Conservation (phyloP, 495 filamentous ascomycete genomes). For the Neurospora africana region DNA sequence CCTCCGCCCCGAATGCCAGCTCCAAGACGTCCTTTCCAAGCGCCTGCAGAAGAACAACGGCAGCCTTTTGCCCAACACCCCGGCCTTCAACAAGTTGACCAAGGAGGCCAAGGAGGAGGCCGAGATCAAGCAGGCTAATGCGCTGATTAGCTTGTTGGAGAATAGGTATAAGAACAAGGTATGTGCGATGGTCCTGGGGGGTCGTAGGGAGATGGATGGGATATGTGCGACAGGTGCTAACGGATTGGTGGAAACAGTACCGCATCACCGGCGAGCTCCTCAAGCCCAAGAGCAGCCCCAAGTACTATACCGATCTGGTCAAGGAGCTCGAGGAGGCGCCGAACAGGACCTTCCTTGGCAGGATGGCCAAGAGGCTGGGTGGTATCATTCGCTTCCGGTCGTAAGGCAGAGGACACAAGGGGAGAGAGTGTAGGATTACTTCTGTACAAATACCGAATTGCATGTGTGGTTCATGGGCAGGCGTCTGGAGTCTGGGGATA, state of each 20-base stretch:
- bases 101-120: conserved; percentile 20
- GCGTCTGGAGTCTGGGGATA: neutral
- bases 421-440: neutral
- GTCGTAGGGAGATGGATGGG: too few species aligned
- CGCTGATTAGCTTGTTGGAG: conserved; percentile 63
- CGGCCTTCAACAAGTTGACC: neutral
- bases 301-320: conserved; percentile 63
- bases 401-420: too few species aligned
- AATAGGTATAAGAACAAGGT: conserved; percentile 59
- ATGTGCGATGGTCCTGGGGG: neutral
- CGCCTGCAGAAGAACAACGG: conserved; percentile 39
- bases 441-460: conserved; percentile 5
- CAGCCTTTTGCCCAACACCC: conserved; percentile 35
- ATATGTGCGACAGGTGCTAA: neutral
- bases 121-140: conserved; percentile 51
- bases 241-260: conserved; percentile 37
- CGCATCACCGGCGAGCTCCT: conserved; percentile 51
- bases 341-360: conserved; percentile 44
- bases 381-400: conserved; percentile 52
- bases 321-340: conserved; percentile 65
- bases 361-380: conserved; percentile 46
- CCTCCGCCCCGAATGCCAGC: conserved; percentile 66
- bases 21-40: conserved; percentile 57
- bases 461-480: neutral
- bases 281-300: conserved; percentile 61